Evolutionary conservation across 1,139 yeast genomes (phyloP).

Genomic region (Protomyces gravidus): DNA sequence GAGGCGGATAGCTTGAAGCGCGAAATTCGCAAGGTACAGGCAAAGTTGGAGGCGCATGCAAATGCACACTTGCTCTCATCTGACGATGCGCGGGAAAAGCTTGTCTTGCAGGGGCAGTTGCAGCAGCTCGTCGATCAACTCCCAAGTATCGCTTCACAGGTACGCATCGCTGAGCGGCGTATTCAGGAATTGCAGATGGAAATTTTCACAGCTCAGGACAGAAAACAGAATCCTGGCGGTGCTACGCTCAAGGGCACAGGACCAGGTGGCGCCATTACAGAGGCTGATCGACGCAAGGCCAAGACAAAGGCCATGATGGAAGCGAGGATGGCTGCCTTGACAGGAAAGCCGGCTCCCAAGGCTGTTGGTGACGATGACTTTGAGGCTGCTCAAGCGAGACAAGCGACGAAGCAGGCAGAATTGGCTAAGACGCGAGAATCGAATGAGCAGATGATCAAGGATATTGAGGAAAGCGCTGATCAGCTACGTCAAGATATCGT

Average conservation of each 20-base stretch:
- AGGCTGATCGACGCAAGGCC: conserved; percentile 71
- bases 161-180: conserved; percentile 59
- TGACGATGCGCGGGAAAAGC: conserved; percentile 44
- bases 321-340: conserved; percentile 85
- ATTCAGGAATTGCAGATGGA: conserved; percentile 67
- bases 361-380: conserved; percentile 45
- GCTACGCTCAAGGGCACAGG: conserved; percentile 73
- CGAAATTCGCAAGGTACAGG: conserved; percentile 56
- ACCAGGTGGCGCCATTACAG: conserved; percentile 77
- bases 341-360: conserved; percentile 62
- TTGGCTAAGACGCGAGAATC: conserved; percentile 57
- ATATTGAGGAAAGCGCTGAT: conserved; percentile 67
- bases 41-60: conserved; percentile 44
- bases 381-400: conserved; percentile 54
- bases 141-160: conserved; percentile 61
- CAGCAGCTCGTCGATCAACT: conserved; percentile 60
- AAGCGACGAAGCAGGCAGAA: conserved; percentile 53
- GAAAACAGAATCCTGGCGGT: conserved; percentile 59
- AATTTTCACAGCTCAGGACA: conserved; percentile 52
- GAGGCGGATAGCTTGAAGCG: conserved; percentile 63
- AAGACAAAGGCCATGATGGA: conserved; percentile 70
- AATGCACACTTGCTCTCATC: conserved; percentile 31
- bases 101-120: conserved; percentile 49
- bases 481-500: conserved; percentile 64
- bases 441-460: conserved; percentile 55